phyloP scores from a whole-genome alignment of 495 filamentous ascomycete species.

The Annulohypoxylon moriforme region DNA sequence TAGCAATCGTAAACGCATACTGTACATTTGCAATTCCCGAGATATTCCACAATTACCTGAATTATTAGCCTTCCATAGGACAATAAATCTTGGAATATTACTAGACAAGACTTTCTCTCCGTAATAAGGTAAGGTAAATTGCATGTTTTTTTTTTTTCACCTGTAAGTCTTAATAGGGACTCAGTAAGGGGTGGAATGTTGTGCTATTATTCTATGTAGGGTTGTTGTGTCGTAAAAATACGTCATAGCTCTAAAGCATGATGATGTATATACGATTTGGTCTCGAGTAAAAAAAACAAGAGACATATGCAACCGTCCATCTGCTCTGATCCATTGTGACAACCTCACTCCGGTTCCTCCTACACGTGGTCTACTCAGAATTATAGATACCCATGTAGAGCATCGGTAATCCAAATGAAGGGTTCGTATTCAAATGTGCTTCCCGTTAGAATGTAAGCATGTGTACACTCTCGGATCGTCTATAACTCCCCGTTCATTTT shows the following conservation, averaged over 20 bases:
- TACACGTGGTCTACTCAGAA: background rate
- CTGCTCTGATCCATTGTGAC: background rate
- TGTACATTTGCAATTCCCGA: background rate
- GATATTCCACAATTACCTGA: background rate
- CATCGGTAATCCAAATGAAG: background rate
- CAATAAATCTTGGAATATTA: background rate
- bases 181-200: background rate
- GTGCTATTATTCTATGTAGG: slow-evolving; percentile 14
- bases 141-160: background rate
- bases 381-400: background rate
- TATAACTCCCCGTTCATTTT: background rate
- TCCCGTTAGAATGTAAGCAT: background rate
- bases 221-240: background rate
- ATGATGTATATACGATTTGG: background rate
- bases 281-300: background rate
- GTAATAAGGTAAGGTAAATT: background rate
- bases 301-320: background rate
- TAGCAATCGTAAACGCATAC: background rate
- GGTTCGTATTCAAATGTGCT: background rate
- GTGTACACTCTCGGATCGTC: background rate
- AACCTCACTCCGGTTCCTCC: background rate
- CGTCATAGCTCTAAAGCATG: background rate
- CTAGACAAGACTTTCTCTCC: background rate
- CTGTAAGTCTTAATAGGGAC: background rate
- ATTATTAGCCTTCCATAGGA: background rate